A percentile compares a stretch with the other conserved stretches of the same genome.
Conservation (phyloP, 768 basidiomycete genomes). For the Auricularia sp. region DNA sequence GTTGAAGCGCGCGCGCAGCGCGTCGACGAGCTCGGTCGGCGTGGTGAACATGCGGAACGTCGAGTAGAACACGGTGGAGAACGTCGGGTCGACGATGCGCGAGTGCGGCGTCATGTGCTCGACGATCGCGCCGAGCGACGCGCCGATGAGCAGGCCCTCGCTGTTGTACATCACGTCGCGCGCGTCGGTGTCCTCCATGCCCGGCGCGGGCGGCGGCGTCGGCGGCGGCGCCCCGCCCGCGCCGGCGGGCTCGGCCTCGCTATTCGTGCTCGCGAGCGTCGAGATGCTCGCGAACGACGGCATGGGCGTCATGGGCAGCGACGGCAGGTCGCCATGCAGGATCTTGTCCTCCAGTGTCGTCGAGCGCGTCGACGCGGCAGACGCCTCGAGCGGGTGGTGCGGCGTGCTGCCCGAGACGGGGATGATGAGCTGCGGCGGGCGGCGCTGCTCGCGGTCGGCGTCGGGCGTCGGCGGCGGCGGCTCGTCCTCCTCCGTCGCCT, state of each 20-base stretch:
- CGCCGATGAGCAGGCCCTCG: conserved; percentile 85
- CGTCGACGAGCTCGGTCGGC: conserved; percentile 63
- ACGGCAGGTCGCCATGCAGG: conserved; percentile 40
- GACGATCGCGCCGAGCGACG: conserved; percentile 79
- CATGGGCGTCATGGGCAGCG: conserved; percentile 29
- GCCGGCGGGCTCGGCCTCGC: conserved; percentile 28
- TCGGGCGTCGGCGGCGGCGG: background rate
- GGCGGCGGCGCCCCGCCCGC: conserved; percentile 42
- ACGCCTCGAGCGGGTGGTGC: background rate
- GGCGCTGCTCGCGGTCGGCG: background rate
- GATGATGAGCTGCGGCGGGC: background rate
- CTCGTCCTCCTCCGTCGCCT: conserved; percentile 1
- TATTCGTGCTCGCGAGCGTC: background rate
- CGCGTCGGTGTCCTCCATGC: conserved; percentile 56
- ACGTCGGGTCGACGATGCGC: conserved; percentile 76
- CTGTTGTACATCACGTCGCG: conserved; percentile 85
- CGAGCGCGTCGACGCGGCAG: background rate
- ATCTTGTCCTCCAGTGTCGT: conserved; percentile 42
- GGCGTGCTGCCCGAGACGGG: background rate
- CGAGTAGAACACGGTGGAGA: conserved; percentile 85
- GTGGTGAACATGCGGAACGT: conserved; percentile 89
- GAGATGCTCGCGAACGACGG: conserved; percentile 5
- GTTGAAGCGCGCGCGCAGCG: conserved; percentile 76
- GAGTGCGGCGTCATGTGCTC: conserved; percentile 97
- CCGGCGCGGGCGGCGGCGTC: conserved; percentile 22